Base-by-base conservation (phyloP, 306 rosid genomes). In the Malus orientalis region DNA sequence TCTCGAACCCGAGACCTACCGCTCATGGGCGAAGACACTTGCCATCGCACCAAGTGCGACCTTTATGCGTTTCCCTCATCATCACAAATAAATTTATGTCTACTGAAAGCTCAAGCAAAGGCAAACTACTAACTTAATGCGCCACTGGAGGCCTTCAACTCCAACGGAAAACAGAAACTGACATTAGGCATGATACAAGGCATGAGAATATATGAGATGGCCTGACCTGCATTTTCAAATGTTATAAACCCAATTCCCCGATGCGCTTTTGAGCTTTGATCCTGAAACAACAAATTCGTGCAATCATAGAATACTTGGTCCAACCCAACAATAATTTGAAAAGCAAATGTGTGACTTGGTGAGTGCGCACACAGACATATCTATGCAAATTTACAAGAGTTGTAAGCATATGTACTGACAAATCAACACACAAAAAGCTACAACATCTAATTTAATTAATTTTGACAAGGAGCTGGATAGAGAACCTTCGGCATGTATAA, bases 161-260 rank as follows among this genome's bases (percentile, higher is more conserved):
- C 68, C 19, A 67, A 27, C 12, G 22, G n/a, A 76, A 27, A 36
- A 44, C 2, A 57, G 44, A 22, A 59, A 23, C 44, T 58, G 25
- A 32, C 19, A 61, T 61, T 25, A 60, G 19, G 59, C 76, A 71
- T 22, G 15, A 38, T 19, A 33, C 61, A 74, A 44, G 13, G 8
- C 20, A 45, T 4, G 23, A 30, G 60, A n/a, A 44, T 11, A 47
- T 3, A 44, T 27, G 22, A 79, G n/a, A 81, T 71, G 75, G 73
- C 40, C 89, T 62, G 74, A 96, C 99, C 99, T 89, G 99, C 86
- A 87, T 60, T 96, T 70, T 91, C 97, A 87, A 85, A 96, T 40
- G 99, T 96, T 78, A 96, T 91, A 78, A 96, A 96, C 55, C 99
- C 99, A 77, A 96, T 91, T 74, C 99, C 99, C 53, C 99, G 97